Percentiles rank a stretch among this genome's conserved stretches.
These are phyloP conservation scores for Smittium mucronatum DNA, from an alignment of 371 early-diverging fungal genomes.

Conservation along the genomic window DNA sequence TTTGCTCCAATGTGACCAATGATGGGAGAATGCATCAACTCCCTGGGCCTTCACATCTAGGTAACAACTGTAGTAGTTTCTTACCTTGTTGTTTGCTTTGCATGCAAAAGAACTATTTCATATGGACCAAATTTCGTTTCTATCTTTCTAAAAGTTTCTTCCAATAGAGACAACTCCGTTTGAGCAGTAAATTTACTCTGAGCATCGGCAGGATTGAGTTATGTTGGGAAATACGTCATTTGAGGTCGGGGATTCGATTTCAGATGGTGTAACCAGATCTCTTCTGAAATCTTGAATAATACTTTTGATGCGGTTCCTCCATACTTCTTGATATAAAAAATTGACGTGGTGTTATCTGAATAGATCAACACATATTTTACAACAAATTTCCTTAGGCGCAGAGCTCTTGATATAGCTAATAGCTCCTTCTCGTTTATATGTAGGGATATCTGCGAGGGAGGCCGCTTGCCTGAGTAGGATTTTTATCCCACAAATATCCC, in stretches of 20 bases:
- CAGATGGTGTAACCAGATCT: too few relatives aligned
- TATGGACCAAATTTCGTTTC: background rate
- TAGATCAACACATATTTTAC: too few relatives aligned
- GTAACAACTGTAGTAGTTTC: slow-evolving; percentile 16
- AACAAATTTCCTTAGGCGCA: too few relatives aligned
- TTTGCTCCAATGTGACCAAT: slow-evolving; percentile 15
- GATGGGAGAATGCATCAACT: slow-evolving; percentile 24
- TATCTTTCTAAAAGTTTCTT: background rate
- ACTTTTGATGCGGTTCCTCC: too few relatives aligned
- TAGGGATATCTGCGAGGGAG: background rate
- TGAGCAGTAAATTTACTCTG: slow-evolving; percentile 6
- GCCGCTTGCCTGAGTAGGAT: background rate
- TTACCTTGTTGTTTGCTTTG: slow-evolving; percentile 11
- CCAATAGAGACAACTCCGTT: slow-evolving; percentile 8
- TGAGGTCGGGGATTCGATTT: too few relatives aligned
- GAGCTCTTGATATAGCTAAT: too few relatives aligned
- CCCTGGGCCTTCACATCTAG: slow-evolving; percentile 21
- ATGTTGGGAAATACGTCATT: too few relatives aligned
- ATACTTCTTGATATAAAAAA: too few relatives aligned
- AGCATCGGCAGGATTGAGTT: slow-evolving; percentile 11
- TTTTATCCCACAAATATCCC: background rate
- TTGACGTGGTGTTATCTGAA: too few relatives aligned
- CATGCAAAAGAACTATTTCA: slow-evolving; percentile 29
- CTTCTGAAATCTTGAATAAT: too few relatives aligned
- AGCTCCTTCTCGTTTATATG: too few relatives aligned